phyloP scores from a whole-genome alignment of 1,284 basidiomycete species.

The Ceratorhiza oryzae-sativae region DNA sequence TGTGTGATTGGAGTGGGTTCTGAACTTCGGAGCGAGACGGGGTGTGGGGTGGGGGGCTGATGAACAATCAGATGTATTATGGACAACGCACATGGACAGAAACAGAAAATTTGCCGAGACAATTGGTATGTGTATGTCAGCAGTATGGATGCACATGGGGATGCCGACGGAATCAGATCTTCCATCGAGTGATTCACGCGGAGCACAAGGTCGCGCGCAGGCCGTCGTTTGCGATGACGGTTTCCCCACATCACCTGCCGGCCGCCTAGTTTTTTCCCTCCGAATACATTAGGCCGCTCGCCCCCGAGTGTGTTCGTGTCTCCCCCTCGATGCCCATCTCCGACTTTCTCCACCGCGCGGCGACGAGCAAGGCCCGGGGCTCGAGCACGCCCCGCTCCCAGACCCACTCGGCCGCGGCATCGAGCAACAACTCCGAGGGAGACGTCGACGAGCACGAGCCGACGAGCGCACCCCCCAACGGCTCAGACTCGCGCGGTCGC shows the following conservation, averaged over 20 bases:
- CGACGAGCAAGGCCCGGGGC: constrained; percentile 24
- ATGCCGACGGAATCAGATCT: constrained; percentile 25
- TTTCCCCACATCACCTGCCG: constrained; percentile 32
- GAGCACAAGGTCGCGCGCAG: constrained; percentile 30
- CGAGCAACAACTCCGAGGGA: constrained; percentile 31
- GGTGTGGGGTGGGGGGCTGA: neutral
- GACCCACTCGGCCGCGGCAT: neutral
- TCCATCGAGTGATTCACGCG: constrained; percentile 23
- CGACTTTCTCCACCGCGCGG: constrained; percentile 32
- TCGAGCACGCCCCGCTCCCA: constrained; percentile 32
- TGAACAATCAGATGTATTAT: constrained; percentile 34
- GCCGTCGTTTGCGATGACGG: constrained; percentile 24
- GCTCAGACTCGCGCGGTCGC: neutral
- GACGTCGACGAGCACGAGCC: constrained; percentile 17
- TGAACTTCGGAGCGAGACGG: neutral
- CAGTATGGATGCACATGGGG: neutral
- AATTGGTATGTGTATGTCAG: constrained; percentile 17
- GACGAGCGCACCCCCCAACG: neutral
- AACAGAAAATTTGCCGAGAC: constrained; percentile 35
- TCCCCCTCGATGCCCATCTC: constrained; percentile 26
- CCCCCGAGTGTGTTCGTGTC: no score
- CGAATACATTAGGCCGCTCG: no score
- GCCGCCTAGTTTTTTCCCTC: constrained; percentile 30
- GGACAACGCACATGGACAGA: constrained; percentile 26
- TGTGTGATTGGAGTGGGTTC: constrained; percentile 8